Evolutionary conservation across 2,329 filamentous ascomycete genomes (phyloP).

Genomic region (Dissoconium aciculare): DNA sequence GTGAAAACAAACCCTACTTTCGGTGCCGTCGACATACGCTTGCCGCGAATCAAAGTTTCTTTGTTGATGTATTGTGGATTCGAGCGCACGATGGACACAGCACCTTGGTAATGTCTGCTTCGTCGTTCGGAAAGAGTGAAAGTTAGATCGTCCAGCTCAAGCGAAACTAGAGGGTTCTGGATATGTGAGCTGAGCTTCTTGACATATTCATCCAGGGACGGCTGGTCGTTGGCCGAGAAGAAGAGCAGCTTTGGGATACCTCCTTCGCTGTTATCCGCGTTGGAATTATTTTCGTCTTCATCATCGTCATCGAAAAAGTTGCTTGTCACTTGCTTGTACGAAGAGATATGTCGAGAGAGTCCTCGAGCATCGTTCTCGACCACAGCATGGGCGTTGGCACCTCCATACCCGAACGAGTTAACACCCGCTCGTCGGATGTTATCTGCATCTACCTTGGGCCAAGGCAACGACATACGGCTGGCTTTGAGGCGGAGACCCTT

Average conservation of each 20-base stretch:
- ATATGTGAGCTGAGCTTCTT: background rate
- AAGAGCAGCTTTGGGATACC: background rate
- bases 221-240: background rate
- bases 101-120: constrained; percentile 28
- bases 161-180: constrained; percentile 1
- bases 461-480: constrained; percentile 13
- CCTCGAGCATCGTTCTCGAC: constrained; percentile 4
- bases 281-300: too few relatives aligned
- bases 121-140: constrained; percentile 52
- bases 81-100: too few relatives aligned
- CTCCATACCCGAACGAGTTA: constrained; percentile 17
- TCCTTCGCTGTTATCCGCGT: background rate
- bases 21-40: background rate
- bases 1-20: background rate
- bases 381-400: constrained; percentile 16
- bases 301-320: too few relatives aligned
- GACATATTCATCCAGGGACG: background rate
- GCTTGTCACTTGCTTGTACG: background rate
- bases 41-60: constrained; percentile 5
- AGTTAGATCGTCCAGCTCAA: constrained; percentile 41
- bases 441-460: constrained; percentile 13
- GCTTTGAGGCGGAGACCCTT: constrained; percentile 8
- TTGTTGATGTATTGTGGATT: too few relatives aligned
- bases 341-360: background rate
- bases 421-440: constrained; percentile 4